Conservation (phyloP, 2,329 filamentous ascomycete species). For the Sporothrix phasma region DNA sequence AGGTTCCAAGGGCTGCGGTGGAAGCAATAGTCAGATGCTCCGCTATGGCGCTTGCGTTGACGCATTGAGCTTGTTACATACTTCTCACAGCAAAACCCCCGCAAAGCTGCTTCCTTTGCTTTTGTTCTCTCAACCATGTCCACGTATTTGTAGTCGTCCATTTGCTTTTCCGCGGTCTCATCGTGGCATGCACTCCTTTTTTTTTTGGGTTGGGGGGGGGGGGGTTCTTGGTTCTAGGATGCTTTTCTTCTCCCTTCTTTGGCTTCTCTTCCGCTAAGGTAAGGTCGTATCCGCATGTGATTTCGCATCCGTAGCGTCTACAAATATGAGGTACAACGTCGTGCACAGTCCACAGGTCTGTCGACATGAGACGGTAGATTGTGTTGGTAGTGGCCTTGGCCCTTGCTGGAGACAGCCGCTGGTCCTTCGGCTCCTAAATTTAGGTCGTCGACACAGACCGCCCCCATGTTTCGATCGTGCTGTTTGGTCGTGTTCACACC, state of each 20-base stretch:
- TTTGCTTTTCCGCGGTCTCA: neutral
- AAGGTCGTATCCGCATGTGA: neutral
- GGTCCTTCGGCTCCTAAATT: constrained; percentile 2
- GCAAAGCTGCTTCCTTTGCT: neutral
- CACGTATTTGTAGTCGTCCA: too few relatives aligned
- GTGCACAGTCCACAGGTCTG: too few relatives aligned
- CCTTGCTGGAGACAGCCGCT: neutral
- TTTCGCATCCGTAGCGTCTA: neutral
- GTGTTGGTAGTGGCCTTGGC: neutral
- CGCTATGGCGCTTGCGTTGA: neutral
- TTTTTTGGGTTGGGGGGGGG: too few relatives aligned
- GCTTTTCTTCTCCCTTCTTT: neutral
- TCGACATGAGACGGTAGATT: neutral
- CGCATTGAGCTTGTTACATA: constrained; percentile 4
- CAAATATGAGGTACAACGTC: too few relatives aligned
- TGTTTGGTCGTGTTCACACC: neutral
- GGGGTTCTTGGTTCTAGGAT: too few relatives aligned
- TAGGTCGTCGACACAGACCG: neutral
- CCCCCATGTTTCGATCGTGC: neutral
- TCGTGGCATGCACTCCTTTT: neutral
- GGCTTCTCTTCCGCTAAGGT: neutral
- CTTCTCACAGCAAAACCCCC: neutral
- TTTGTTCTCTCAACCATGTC: neutral
- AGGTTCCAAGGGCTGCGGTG: neutral
- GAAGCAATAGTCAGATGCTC: neutral